Conservation (phyloP, 192 early-diverging fungal species). For the Coemansia sp. region DNA sequence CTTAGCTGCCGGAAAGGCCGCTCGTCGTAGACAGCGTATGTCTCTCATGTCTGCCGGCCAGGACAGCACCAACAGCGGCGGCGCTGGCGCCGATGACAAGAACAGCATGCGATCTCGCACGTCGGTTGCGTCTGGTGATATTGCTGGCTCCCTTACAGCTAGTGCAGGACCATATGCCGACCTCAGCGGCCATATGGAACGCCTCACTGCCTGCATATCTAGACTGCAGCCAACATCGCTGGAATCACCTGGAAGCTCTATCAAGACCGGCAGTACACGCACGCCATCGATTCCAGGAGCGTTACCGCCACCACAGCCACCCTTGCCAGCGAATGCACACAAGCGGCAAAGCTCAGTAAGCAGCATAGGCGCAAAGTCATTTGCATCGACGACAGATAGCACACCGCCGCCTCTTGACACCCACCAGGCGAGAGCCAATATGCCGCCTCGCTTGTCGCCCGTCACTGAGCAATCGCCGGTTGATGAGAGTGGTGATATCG, state of each 20-base stretch:
- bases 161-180: slow-evolving; percentile 38
- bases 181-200: slow-evolving; percentile 46
- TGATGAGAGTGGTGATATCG: background rate
- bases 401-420: slow-evolving; percentile 5
- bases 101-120: slow-evolving; percentile 37
- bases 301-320: background rate
- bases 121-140: slow-evolving; percentile 33
- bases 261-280: background rate
- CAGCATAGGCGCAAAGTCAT: slow-evolving; percentile 19
- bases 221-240: slow-evolving; percentile 28
- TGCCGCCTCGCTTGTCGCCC: slow-evolving; percentile 31
- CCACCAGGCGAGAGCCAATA: background rate
- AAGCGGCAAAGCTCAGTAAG: slow-evolving; percentile 32
- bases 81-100: slow-evolving; percentile 37
- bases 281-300: background rate
- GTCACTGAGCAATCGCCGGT: slow-evolving; percentile 34
- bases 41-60: slow-evolving; percentile 36
- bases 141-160: slow-evolving; percentile 8
- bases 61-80: slow-evolving; percentile 6
- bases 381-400: slow-evolving; percentile 19
- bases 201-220: slow-evolving; percentile 44
- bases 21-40: slow-evolving; percentile 41
- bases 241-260: background rate
- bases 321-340: slow-evolving; percentile 11
- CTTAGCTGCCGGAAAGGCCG: slow-evolving; percentile 30